Percentiles rank a stretch among this genome's conserved stretches.
These are phyloP conservation scores for Lachancea dasiensis DNA, from an alignment of 805 yeast species.

Conservation along the genomic window DNA sequence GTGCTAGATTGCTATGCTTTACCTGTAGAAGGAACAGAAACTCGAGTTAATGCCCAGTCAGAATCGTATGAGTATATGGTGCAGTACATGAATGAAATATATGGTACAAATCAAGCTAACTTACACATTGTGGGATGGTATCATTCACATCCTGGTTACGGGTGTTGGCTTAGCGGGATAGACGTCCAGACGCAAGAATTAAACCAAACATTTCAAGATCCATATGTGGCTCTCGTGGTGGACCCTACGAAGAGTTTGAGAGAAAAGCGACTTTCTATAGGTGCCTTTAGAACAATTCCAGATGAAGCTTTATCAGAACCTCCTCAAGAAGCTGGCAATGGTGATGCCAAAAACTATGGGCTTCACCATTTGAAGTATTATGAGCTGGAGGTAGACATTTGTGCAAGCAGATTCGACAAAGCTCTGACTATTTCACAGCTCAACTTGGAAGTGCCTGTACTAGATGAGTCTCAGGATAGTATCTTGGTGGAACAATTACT, in stretches of 20 bases:
- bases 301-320: slow-evolving; percentile 5
- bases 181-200: slow-evolving; percentile 85
- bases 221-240: slow-evolving; percentile 80
- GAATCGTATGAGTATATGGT: slow-evolving; percentile 97
- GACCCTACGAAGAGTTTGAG: slow-evolving; percentile 69
- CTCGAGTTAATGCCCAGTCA: slow-evolving; percentile 87
- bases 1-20: slow-evolving; percentile 79
- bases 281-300: slow-evolving; percentile 76
- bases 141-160: slow-evolving; percentile 98
- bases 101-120: slow-evolving; percentile 43
- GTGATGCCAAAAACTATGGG: slow-evolving; percentile 1
- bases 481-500: slow-evolving; percentile 16
- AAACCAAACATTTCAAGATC: slow-evolving; percentile 87
- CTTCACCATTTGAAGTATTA: slow-evolving; percentile 14
- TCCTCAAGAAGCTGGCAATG: slow-evolving; percentile 5
- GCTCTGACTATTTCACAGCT: slow-evolving; percentile 11
- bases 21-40: slow-evolving; percentile 95
- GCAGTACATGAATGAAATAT: slow-evolving; percentile 53
- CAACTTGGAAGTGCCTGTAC: slow-evolving; percentile 9
- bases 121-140: slow-evolving; percentile 94
- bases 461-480: slow-evolving; percentile 7
- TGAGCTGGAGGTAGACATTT: slow-evolving; percentile 18
- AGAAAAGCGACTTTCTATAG: slow-evolving; percentile 70
- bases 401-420: slow-evolving; percentile 20
- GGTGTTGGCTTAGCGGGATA: slow-evolving; percentile 91